Conservation (phyloP, 306 rosid species). For the Malus asiatica region DNA sequence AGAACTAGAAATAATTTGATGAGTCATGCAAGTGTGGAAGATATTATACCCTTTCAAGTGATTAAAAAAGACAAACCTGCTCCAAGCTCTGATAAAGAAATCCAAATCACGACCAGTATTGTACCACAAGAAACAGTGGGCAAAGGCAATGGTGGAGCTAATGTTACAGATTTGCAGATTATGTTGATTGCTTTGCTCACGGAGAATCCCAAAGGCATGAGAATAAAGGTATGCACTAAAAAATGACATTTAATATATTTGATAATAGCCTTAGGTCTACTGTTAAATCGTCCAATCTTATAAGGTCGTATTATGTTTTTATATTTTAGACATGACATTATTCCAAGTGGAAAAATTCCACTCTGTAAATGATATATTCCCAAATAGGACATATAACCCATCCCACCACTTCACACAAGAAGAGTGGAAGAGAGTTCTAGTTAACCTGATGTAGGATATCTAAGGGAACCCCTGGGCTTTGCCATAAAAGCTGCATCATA, state of each 20-base stretch:
- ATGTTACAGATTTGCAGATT: constrained; percentile 62
- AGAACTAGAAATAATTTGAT: constrained; percentile 47
- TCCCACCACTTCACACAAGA: background rate
- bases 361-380: background rate
- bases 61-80: constrained; percentile 44
- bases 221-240: constrained; percentile 42
- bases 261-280: background rate
- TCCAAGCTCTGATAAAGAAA: constrained; percentile 53
- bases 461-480: background rate
- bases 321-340: background rate
- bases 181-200: constrained; percentile 52
- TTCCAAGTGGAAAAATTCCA: background rate
- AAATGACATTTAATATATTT: background rate
- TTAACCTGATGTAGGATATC: background rate
- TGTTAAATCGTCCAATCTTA: background rate
- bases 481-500: background rate
- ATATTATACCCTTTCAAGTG: constrained; percentile 42
- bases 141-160: constrained; percentile 55
- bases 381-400: background rate
- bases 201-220: constrained; percentile 88
- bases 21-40: constrained; percentile 38
- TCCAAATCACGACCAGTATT: constrained; percentile 32
- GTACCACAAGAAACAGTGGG: constrained; percentile 39
- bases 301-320: background rate
- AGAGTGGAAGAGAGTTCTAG: background rate